Conservation (phyloP, 495 filamentous ascomycete genomes). For the Penicillium canariense region DNA sequence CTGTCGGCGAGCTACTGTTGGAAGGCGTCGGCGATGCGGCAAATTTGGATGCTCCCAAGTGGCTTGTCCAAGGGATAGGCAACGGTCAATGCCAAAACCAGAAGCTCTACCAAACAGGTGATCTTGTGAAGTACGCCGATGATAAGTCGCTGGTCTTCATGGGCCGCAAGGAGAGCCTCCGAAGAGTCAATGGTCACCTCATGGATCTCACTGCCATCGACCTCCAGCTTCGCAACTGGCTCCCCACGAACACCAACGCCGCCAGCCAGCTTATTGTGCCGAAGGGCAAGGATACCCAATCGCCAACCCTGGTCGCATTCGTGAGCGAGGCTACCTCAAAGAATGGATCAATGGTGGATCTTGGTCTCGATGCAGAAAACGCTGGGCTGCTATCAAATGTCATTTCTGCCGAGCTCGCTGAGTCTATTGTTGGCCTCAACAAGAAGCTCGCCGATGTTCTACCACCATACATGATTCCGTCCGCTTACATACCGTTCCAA, state of each 20-base stretch:
- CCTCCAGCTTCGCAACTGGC: conserved; percentile 12
- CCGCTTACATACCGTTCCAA: conserved; percentile 29
- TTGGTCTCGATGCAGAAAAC: neutral
- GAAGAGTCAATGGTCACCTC: conserved; percentile 31
- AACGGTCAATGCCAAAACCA: conserved; percentile 10
- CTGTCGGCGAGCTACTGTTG: conserved; percentile 31
- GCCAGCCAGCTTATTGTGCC: conserved; percentile 7
- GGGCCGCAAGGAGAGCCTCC: no score
- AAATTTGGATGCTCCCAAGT: conserved; percentile 47
- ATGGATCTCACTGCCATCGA: conserved; percentile 43
- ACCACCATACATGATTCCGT: conserved; percentile 43
- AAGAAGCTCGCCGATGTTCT: neutral
- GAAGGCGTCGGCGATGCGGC: conserved; percentile 26
- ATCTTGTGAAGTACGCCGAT: conserved; percentile 19
- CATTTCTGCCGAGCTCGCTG: no score
- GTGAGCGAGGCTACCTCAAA: conserved; percentile 3
- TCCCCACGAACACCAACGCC: conserved; percentile 2
- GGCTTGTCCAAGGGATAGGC: conserved; percentile 11
- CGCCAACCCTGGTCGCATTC: conserved; percentile 7
- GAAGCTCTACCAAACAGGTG: conserved; percentile 18
- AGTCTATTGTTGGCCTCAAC: no score
- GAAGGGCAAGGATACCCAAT: neutral
- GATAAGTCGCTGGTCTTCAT: conserved; percentile 7
- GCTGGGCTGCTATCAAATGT: neutral
- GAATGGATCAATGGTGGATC: neutral